phyloP scores from a whole-genome alignment of 202 grass and related monocot genomes.

The Zizania palustris region DNA sequence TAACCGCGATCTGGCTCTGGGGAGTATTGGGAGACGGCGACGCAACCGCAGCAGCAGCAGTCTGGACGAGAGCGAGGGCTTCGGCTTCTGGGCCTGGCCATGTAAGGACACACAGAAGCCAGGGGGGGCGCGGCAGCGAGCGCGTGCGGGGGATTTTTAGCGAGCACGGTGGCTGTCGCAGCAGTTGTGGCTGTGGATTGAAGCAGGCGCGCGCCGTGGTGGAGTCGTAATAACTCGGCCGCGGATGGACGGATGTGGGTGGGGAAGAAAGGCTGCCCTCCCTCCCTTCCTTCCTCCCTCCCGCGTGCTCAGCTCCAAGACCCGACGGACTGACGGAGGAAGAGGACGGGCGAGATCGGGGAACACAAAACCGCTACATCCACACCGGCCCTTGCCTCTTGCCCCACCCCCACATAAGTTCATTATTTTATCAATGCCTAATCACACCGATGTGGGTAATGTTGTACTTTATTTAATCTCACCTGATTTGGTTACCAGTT shows the following conservation, averaged over 20 bases:
- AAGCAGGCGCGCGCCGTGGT: slow-evolving; percentile 28
- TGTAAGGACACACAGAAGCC: slow-evolving; percentile 30
- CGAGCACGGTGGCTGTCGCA: slow-evolving; percentile 1
- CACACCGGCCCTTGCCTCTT: no score
- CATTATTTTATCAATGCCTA: no score
- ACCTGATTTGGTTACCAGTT: neutral
- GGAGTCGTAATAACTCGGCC: slow-evolving; percentile 4
- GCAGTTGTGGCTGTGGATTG: slow-evolving; percentile 12
- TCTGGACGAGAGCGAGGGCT: slow-evolving; percentile 15
- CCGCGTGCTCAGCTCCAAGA: no score
- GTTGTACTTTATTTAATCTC: no score
- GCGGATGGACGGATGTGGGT: neutral
- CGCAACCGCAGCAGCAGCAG: neutral
- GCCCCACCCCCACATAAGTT: no score
- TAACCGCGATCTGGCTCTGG: slow-evolving; percentile 19
- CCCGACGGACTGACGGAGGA: no score
- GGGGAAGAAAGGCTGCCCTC: neutral
- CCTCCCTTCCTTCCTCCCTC: no score
- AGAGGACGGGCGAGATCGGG: no score
- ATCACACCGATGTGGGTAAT: no score
- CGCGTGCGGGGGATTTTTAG: slow-evolving; percentile 24
- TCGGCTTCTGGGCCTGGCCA: slow-evolving; percentile 37
- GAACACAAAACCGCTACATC: no score
- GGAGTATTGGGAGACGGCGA: neutral
- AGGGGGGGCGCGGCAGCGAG: neutral